phyloP scores from a whole-genome alignment of 2,329 filamentous ascomycete genomes.

The Diaporthe eres region DNA sequence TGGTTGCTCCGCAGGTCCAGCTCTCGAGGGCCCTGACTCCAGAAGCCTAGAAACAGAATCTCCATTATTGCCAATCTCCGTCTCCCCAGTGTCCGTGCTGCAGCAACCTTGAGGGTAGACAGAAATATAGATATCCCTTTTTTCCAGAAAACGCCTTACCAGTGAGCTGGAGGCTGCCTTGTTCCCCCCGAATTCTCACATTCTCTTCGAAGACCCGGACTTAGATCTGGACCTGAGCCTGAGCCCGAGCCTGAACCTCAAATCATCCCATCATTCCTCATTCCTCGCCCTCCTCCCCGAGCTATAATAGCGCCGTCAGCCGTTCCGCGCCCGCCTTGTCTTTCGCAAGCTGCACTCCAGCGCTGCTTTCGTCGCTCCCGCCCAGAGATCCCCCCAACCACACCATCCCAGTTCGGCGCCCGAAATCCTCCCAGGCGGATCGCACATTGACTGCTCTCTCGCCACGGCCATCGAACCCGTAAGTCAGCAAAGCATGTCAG shows the following conservation, averaged over 20 bases:
- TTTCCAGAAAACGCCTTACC: conserved; percentile 8
- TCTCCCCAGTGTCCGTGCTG: conserved; percentile 24
- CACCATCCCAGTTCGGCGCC: conserved; percentile 32
- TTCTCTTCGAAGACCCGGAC: not conserved
- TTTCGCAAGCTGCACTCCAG: conserved; percentile 30
- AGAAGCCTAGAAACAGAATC: conserved; percentile 27
- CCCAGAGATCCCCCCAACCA: not conserved
- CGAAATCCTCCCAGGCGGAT: conserved; percentile 12
- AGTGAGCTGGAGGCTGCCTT: not conserved
- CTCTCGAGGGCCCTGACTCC: conserved; percentile 15
- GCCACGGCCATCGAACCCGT: conserved; percentile 18
- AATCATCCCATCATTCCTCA: not conserved
- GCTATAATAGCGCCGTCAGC: conserved; percentile 33
- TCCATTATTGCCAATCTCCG: conserved; percentile 34
- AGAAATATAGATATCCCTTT: conserved; percentile 33
- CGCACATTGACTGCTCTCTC: not conserved
- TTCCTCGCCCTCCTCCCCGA: conserved; percentile 22
- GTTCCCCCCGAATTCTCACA: not conserved
- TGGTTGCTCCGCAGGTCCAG: conserved; percentile 3
- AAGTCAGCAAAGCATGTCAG: conserved; percentile 22
- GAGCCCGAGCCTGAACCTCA: not conserved
- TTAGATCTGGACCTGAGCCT: not conserved
- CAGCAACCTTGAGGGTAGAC: conserved; percentile 22
- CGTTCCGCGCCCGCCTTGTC: conserved; percentile 20
- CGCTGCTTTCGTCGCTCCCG: conserved; percentile 17